A percentile compares a stretch with the other conserved stretches of the same genome.
phyloP scores from a whole-genome alignment of 768 basidiomycete genomes.

The Mycena alexandri region DNA sequence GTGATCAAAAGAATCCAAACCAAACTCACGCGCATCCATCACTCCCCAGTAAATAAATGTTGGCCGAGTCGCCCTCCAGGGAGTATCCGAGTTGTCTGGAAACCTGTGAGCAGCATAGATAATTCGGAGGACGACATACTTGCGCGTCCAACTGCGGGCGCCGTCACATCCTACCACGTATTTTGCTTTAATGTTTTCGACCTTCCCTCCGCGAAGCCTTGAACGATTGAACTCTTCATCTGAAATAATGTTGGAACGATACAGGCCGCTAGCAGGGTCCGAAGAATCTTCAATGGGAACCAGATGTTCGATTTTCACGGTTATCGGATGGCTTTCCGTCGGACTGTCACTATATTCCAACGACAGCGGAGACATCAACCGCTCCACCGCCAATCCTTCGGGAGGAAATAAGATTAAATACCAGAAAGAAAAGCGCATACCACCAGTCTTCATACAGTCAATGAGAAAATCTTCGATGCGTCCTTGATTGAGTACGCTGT shows the following conservation, averaged over 20 bases:
- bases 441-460: constrained; percentile 50
- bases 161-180: constrained; percentile 54
- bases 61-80: constrained; percentile 63
- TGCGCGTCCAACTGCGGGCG: constrained; percentile 62
- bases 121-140: background rate
- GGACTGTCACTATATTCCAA: constrained; percentile 45
- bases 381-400: constrained; percentile 48
- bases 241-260: constrained; percentile 33
- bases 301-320: constrained; percentile 35
- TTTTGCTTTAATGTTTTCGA: constrained; percentile 48
- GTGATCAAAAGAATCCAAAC: background rate
- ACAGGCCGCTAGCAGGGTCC: constrained; percentile 24
- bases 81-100: constrained; percentile 52
- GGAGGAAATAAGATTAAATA: background rate
- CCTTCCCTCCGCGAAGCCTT: background rate
- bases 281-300: background rate
- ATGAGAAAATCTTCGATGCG: constrained; percentile 57
- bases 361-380: constrained; percentile 47
- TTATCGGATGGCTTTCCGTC: constrained; percentile 33
- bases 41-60: constrained; percentile 52
- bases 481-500: constrained; percentile 57
- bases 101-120: background rate
- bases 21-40: constrained; percentile 29
- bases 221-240: constrained; percentile 2
- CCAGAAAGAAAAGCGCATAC: constrained; percentile 7